phyloP scores from a whole-genome alignment of 768 basidiomycete species.

The Lentinula aciculospora region DNA sequence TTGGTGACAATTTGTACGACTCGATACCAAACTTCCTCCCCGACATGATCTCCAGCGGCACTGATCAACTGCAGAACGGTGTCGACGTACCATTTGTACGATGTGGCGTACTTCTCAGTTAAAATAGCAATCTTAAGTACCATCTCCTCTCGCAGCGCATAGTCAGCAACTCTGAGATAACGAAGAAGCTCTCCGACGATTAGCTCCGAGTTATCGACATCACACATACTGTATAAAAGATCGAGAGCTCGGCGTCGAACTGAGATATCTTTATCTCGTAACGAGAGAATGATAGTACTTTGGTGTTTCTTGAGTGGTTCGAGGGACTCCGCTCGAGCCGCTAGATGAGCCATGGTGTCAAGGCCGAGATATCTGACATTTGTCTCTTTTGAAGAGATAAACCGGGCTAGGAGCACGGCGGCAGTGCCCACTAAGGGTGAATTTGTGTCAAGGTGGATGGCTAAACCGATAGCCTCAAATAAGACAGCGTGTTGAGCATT shows the following conservation, averaged over 20 bases:
- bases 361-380: conserved; percentile 97
- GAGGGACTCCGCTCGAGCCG: conserved; percentile 87
- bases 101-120: conserved; percentile 97
- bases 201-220: conserved; percentile 91
- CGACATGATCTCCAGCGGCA: conserved; percentile 96
- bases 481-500: conserved; percentile 98
- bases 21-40: conserved; percentile 99
- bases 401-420: conserved; percentile 86
- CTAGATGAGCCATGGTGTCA: conserved; percentile 97
- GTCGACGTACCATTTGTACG: conserved; percentile 99
- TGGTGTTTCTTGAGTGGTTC: conserved; percentile 94
- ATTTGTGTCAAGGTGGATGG: conserved; percentile 91
- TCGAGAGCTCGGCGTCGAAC: conserved; percentile 92
- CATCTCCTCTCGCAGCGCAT: conserved; percentile 96
- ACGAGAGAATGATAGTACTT: conserved; percentile 87
- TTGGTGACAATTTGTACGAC: conserved; percentile 98
- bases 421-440: conserved; percentile 86
- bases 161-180: conserved; percentile 95
- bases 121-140: conserved; percentile 97
- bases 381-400: conserved; percentile 97
- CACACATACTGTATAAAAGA: conserved; percentile 98
- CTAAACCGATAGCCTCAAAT: conserved; percentile 95
- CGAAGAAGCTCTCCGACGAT: conserved; percentile 94
- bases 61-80: conserved; percentile 94
- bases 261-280: conserved; percentile 96